These are phyloP conservation scores for Skeletonema grethae DNA, from an alignment of 108 stramenopile genomes.

Conservation along the genomic window DNA sequence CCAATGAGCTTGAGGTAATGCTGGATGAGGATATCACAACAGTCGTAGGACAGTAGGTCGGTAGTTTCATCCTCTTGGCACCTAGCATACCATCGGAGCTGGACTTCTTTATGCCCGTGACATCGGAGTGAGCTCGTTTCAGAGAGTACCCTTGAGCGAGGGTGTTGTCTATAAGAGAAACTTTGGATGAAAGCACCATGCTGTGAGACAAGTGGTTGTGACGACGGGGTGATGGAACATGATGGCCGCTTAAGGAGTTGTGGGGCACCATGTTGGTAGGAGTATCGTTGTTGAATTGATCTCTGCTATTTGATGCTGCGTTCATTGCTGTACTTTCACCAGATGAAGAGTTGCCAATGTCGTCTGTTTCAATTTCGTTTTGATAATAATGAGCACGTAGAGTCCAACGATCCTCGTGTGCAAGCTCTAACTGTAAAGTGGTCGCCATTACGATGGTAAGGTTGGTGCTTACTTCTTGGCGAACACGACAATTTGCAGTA, in stretches of 20 bases:
- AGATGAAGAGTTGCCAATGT: too few species aligned
- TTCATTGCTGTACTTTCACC: too few species aligned
- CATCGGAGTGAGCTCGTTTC: neutral
- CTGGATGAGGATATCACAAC: neutral
- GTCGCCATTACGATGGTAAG: too few species aligned
- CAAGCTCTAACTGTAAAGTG: too few species aligned
- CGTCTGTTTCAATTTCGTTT: too few species aligned
- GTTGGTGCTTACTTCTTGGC: too few species aligned
- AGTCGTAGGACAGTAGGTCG: neutral
- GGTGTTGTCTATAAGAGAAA: neutral
- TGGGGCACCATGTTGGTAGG: neutral
- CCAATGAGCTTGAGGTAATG: neutral
- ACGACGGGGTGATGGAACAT: too few species aligned
- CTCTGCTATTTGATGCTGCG: too few species aligned
- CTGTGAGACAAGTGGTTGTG: neutral
- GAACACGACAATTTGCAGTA: too few species aligned
- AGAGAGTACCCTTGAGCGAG: neutral
- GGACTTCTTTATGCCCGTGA: neutral
- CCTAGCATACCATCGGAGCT: neutral
- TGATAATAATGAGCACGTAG: too few species aligned
- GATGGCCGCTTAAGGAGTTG: neutral
- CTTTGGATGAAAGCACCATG: neutral
- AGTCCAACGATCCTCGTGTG: too few species aligned
- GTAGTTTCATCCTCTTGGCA: neutral
- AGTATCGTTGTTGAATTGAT: too few species aligned